These are phyloP conservation scores for Aspergillus quadricinctus DNA, from an alignment of 2,329 filamentous ascomycete genomes.

Conservation along the genomic window DNA sequence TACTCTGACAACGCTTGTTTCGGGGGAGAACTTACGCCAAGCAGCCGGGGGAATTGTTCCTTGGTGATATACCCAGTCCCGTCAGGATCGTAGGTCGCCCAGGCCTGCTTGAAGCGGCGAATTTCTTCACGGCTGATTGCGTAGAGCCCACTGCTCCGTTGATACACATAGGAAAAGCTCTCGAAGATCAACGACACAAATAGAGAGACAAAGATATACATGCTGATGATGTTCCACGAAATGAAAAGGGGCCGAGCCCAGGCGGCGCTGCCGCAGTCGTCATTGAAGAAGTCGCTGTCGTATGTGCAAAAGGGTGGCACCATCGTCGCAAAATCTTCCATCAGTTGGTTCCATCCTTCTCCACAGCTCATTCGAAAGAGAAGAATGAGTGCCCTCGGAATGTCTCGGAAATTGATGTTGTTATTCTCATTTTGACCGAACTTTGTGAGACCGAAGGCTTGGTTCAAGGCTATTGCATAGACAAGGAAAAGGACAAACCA, in stretches of 20 bases:
- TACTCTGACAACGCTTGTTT: not conserved
- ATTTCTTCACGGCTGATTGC: slow-evolving; percentile 91
- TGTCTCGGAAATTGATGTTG: slow-evolving; percentile 88
- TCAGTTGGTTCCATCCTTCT: slow-evolving; percentile 93
- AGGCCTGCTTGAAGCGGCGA: slow-evolving; percentile 94
- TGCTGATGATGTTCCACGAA: slow-evolving; percentile 97
- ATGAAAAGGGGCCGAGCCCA: slow-evolving; percentile 92
- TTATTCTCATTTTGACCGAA: slow-evolving; percentile 69
- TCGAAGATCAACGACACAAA: slow-evolving; percentile 99
- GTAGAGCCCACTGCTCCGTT: slow-evolving; percentile 87
- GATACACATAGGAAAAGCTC: slow-evolving; percentile 98
- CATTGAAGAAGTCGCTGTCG: slow-evolving; percentile 68
- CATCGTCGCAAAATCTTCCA: slow-evolving; percentile 89
- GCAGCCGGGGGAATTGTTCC: slow-evolving; percentile 78
- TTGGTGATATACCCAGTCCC: slow-evolving; percentile 89
- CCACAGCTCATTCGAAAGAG: slow-evolving; percentile 91
- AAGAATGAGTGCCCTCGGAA: slow-evolving; percentile 88
- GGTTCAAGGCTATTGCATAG: slow-evolving; percentile 92
- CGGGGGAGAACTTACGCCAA: slow-evolving; percentile 58
- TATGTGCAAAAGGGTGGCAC: slow-evolving; percentile 76
- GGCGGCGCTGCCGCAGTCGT: slow-evolving; percentile 84
- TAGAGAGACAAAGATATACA: slow-evolving; percentile 98
- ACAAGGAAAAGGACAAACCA: slow-evolving; percentile 97
- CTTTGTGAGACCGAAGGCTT: slow-evolving; percentile 89
- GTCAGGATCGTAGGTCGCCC: slow-evolving; percentile 89